Conservation (phyloP, 2,329 filamentous ascomycete species). For the Talaromyces sp. region DNA sequence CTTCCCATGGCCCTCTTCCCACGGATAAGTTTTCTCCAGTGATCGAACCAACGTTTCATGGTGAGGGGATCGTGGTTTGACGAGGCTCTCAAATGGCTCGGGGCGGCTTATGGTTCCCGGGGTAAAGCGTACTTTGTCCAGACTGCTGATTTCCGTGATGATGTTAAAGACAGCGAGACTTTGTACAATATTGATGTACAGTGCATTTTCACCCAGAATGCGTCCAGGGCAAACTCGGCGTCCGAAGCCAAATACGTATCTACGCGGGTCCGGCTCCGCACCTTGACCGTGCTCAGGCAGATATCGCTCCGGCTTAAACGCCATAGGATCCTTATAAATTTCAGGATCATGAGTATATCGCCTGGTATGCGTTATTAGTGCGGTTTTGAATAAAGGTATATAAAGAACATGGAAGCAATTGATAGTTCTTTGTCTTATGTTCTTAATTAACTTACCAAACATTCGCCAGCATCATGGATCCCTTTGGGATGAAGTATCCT, state of each 20-base stretch:
- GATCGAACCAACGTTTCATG: not conserved
- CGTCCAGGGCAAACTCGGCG: not conserved
- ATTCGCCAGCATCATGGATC: conserved; percentile 32
- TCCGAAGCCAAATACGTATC: not conserved
- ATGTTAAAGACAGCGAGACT: not conserved
- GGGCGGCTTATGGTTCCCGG: not conserved
- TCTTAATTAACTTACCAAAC: not conserved
- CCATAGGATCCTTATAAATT: not conserved
- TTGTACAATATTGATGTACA: not conserved
- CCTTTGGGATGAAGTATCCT: conserved; percentile 52
- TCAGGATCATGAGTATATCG: not conserved
- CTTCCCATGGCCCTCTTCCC: not conserved
- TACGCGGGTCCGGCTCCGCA: not conserved
- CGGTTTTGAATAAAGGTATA: not conserved
- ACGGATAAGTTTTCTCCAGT: not conserved
- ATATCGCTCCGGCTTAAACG: not conserved
- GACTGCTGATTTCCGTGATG: not conserved
- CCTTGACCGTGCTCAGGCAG: not conserved
- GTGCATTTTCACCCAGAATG: not conserved
- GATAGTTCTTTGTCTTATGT: not conserved
- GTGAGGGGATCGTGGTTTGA: not conserved
- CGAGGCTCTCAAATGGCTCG: not conserved
- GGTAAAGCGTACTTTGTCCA: not conserved
- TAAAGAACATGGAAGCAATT: not conserved
- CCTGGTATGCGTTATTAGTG: not conserved